A percentile compares a stretch with the other conserved stretches of the same genome.
phyloP scores from a whole-genome alignment of 176 grass and related monocot species.

The Tillandsia fasciculata region DNA sequence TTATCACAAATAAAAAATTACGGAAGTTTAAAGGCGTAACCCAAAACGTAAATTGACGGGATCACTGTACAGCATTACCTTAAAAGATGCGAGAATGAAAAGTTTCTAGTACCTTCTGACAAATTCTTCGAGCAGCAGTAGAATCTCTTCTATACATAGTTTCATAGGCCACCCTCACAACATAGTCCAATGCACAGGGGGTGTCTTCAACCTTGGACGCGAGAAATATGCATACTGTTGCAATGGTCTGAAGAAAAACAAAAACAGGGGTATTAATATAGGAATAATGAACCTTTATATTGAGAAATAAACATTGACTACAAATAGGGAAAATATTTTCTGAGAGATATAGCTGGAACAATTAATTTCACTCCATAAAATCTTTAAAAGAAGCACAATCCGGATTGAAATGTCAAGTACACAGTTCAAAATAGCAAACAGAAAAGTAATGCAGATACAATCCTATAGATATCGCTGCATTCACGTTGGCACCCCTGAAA shows the following conservation, averaged over 20 bases:
- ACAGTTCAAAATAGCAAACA: no score
- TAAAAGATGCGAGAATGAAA: neutral
- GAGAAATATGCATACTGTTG: constrained; percentile 61
- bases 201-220: constrained; percentile 66
- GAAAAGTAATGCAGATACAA: no score
- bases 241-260: constrained; percentile 39
- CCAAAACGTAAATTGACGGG: no score
- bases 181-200: constrained; percentile 37
- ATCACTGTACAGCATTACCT: no score
- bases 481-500: no score
- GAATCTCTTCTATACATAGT: constrained; percentile 43
- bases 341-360: no score
- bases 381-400: no score
- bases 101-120: constrained; percentile 27
- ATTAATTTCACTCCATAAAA: no score
- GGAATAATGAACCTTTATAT: constrained; percentile 4
- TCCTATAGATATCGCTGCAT: no score
- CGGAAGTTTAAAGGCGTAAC: no score
- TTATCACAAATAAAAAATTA: no score
- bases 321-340: neutral
- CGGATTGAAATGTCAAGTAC: no score
- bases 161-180: constrained; percentile 44
- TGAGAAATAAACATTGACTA: neutral
- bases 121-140: constrained; percentile 33
- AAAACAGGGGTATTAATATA: neutral